phyloP scores from a whole-genome alignment of 1,284 basidiomycete species.

The Fomitopsis schrenkii region DNA sequence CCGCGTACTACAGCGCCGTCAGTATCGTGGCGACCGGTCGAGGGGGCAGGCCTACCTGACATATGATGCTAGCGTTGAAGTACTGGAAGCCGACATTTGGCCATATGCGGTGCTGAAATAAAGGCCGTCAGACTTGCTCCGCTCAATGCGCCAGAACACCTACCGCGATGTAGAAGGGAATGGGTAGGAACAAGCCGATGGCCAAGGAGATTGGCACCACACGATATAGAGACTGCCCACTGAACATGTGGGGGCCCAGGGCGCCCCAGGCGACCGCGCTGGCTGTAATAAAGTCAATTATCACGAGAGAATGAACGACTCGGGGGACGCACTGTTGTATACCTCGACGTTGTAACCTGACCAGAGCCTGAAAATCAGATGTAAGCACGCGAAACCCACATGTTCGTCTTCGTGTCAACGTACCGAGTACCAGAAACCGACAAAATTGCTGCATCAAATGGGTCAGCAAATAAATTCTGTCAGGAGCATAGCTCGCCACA shows the following conservation, averaged over 20 bases:
- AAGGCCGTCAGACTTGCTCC: not conserved
- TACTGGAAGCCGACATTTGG: constrained; percentile 43
- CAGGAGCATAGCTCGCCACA: not conserved
- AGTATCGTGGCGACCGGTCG: not conserved
- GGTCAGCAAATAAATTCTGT: not conserved
- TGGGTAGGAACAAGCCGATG: constrained; percentile 46
- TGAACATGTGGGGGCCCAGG: constrained; percentile 48
- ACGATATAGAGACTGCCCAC: constrained; percentile 41
- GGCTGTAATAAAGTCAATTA: constrained; percentile 23
- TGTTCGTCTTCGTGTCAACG: not conserved
- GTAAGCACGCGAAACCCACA: not conserved
- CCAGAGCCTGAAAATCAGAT: constrained; percentile 29
- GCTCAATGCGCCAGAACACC: not conserved
- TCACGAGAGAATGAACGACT: not conserved
- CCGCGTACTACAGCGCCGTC: not conserved
- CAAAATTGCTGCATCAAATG: constrained; percentile 18
- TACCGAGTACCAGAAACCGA: constrained; percentile 26
- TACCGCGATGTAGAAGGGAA: constrained; percentile 43
- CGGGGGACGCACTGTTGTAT: constrained; percentile 32
- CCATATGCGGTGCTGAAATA: constrained; percentile 36
- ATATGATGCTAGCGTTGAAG: constrained; percentile 43
- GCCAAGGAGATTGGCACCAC: constrained; percentile 51
- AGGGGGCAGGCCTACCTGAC: constrained; percentile 9
- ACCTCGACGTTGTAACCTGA: constrained; percentile 51
- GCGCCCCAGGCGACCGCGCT: constrained; percentile 60